Evolutionary conservation across 2,329 filamentous ascomycete genomes (phyloP).

Genomic region (Talaromyces rugulosus): DNA sequence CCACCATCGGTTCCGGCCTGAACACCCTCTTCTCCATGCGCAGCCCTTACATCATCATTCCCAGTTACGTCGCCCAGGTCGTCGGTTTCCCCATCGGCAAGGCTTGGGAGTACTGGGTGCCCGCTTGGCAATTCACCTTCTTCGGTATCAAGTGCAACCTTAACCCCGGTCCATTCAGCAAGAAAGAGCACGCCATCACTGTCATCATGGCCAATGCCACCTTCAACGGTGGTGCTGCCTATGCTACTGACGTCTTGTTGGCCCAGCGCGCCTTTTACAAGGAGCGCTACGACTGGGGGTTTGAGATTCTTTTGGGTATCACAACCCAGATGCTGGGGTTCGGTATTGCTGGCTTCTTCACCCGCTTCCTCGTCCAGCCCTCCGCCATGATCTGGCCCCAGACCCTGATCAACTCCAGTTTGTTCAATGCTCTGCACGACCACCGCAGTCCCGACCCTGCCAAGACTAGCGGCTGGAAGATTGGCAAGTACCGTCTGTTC

Average conservation of each 20-base stretch:
- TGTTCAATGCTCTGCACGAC: slow-evolving; percentile 73
- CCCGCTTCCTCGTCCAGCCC: slow-evolving; percentile 53
- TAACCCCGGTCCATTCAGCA: slow-evolving; percentile 44
- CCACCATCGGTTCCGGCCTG: slow-evolving; percentile 58
- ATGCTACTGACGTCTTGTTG: slow-evolving; percentile 70
- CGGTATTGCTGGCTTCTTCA: slow-evolving; percentile 64
- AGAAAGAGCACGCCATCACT: slow-evolving; percentile 45
- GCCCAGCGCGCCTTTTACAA: slow-evolving; percentile 70
- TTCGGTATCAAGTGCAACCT: slow-evolving; percentile 37
- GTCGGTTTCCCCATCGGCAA: slow-evolving; percentile 53
- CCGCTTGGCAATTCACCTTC: slow-evolving; percentile 29
- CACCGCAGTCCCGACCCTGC: slow-evolving; percentile 51
- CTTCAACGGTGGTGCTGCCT: slow-evolving; percentile 57
- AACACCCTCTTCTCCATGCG: slow-evolving; percentile 58
- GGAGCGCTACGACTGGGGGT: slow-evolving; percentile 62
- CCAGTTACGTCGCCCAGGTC: slow-evolving; percentile 60
- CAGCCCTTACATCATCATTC: slow-evolving; percentile 56
- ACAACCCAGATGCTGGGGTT: slow-evolving; percentile 68
- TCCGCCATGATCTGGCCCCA: slow-evolving; percentile 73
- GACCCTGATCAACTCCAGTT: slow-evolving; percentile 61
- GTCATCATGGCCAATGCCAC: slow-evolving; percentile 61
- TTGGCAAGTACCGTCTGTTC: slow-evolving; percentile 65
- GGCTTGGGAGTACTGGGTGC: slow-evolving; percentile 37
- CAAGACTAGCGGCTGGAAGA: slow-evolving; percentile 59
- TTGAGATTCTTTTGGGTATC: slow-evolving; percentile 63